Percentiles rank a stretch among this genome's conserved stretches.
Evolutionary conservation across 208 protist species (phyloP).

Genomic region (Wallacemonas rigidus): DNA sequence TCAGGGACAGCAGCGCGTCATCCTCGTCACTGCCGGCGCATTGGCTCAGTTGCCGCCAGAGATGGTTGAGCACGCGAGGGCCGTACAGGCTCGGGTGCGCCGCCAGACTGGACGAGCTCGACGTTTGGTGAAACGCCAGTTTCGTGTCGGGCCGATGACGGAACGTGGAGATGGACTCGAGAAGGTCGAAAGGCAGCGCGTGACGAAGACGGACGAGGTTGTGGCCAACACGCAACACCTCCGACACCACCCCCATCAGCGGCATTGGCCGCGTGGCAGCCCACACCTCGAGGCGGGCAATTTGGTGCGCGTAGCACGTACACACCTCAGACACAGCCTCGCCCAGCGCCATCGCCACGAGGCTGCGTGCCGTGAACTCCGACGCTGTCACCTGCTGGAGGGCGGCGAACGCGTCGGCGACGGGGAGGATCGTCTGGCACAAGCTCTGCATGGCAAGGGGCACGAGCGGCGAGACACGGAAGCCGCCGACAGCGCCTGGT

Average conservation of each 20-base stretch:
- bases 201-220: conserved; percentile 83
- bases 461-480: conserved; percentile 56
- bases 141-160: conserved; percentile 3
- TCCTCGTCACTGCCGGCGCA: conserved; percentile 76
- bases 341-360: conserved; percentile 86
- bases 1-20: conserved; percentile 63
- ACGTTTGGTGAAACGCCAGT: conserved; percentile 1
- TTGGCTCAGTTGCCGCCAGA: conserved; percentile 64
- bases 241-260: conserved; percentile 82
- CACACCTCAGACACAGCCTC: conserved; percentile 81
- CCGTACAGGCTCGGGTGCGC: conserved; percentile 37
- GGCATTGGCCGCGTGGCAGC: conserved; percentile 62
- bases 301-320: conserved; percentile 80
- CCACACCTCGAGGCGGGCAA: conserved; percentile 73
- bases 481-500: conserved; percentile 27
- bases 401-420: conserved; percentile 79
- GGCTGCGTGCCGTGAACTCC: conserved; percentile 69
- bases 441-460: conserved; percentile 68
- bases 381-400: conserved; percentile 65
- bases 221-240: conserved; percentile 80
- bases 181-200: conserved; percentile 73
- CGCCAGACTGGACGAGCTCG: not conserved
- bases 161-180: conserved; percentile 22
- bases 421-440: conserved; percentile 68
- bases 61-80: conserved; percentile 76